Conservation (phyloP, 306 rosid genomes). For the Quercus aquifolioides region DNA sequence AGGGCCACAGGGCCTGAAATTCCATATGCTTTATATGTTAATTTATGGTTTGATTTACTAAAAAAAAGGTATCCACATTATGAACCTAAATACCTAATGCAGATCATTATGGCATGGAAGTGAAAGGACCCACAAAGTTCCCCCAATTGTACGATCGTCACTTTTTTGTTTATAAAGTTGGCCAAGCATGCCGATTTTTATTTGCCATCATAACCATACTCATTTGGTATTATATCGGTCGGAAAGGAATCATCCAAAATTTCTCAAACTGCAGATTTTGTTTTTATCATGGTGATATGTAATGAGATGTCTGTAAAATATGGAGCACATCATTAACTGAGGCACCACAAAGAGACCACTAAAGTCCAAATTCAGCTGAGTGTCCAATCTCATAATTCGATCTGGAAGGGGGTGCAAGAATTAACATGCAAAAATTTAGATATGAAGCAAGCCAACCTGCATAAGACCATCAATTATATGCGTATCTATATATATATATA, state of each 20-base stretch:
- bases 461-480: no score
- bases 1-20: slow-evolving; percentile 35
- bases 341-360: background rate
- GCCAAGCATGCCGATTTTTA: slow-evolving; percentile 29
- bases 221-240: slow-evolving; percentile 28
- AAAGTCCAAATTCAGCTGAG: background rate
- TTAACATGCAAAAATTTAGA: background rate
- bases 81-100: slow-evolving; percentile 12
- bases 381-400: slow-evolving; percentile 9
- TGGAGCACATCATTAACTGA: slow-evolving; percentile 4
- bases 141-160: slow-evolving; percentile 4
- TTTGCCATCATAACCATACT: slow-evolving; percentile 20
- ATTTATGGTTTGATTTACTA: slow-evolving; percentile 52
- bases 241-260: slow-evolving; percentile 23
- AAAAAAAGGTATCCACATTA: slow-evolving; percentile 13
- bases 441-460: no score
- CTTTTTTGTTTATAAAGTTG: slow-evolving; percentile 21
- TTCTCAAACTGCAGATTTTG: slow-evolving; percentile 15
- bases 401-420: background rate
- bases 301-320: slow-evolving; percentile 16
- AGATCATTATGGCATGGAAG: slow-evolving; percentile 21
- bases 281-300: slow-evolving; percentile 3
- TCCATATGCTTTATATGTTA: slow-evolving; percentile 53
- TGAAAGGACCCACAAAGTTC: slow-evolving; percentile 14
- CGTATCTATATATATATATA: no score